These are phyloP conservation scores for Microsporum canis DNA, from an alignment of 2,329 filamentous ascomycete genomes.

Conservation along the genomic window DNA sequence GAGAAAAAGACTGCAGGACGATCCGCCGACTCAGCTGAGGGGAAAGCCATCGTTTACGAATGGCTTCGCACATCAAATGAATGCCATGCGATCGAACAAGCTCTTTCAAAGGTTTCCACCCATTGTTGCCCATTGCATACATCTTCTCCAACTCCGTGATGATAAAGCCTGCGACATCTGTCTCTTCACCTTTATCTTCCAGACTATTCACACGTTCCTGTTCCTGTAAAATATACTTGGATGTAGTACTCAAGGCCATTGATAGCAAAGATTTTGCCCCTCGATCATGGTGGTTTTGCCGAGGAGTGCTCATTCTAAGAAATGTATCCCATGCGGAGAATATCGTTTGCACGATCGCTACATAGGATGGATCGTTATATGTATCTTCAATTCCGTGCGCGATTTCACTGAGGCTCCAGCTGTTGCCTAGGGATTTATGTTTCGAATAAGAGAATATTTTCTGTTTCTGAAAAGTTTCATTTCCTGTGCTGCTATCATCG, in stretches of 20 bases:
- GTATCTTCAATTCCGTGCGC: constrained; percentile 25
- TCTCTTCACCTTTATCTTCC: constrained; percentile 23
- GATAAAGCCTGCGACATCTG: constrained; percentile 33
- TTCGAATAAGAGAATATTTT: background rate
- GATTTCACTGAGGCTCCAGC: constrained; percentile 18
- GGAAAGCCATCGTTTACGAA: constrained; percentile 28
- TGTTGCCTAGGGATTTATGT: background rate
- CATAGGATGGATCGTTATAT: constrained; percentile 17
- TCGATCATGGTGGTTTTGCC: constrained; percentile 6
- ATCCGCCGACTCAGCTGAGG: constrained; percentile 23
- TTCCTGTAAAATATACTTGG: constrained; percentile 30
- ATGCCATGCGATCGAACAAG: constrained; percentile 33
- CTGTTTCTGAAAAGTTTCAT: background rate
- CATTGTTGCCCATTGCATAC: constrained; percentile 25
- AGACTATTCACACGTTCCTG: constrained; percentile 25
- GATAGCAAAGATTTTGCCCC: constrained; percentile 30
- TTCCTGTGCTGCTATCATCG: background rate
- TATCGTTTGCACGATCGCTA: constrained; percentile 26
- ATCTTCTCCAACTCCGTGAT: constrained; percentile 32
- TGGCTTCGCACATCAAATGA: constrained; percentile 27
- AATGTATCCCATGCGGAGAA: constrained; percentile 29
- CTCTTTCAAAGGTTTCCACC: constrained; percentile 33
- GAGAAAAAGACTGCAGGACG: constrained; percentile 24
- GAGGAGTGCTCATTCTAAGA: constrained; percentile 24
- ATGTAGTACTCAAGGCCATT: constrained; percentile 27